These are phyloP conservation scores for Chaetomiaceae sp. DNA, from an alignment of 2,329 filamentous ascomycete species.

Conservation along the genomic window DNA sequence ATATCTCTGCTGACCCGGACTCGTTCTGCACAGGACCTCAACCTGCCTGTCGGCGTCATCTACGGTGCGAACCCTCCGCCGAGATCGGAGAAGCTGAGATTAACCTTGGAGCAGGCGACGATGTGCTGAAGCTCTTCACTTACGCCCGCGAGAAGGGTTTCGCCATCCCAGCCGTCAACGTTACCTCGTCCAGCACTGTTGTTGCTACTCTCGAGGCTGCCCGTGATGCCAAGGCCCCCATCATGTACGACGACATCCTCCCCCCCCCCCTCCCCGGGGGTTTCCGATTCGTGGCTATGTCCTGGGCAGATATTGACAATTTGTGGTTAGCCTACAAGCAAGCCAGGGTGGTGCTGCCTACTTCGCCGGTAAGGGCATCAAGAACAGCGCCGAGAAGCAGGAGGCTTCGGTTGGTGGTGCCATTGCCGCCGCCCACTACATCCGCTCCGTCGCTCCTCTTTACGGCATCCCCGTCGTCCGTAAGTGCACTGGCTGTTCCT, in stretches of 20 bases:
- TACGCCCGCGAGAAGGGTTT: slow-evolving; percentile 84
- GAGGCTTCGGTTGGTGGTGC: slow-evolving; percentile 82
- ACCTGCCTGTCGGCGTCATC: slow-evolving; percentile 24
- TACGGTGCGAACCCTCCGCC: slow-evolving; percentile 17
- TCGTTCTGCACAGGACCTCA: slow-evolving; percentile 21
- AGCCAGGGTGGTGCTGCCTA: slow-evolving; percentile 91
- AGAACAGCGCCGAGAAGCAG: slow-evolving; percentile 69
- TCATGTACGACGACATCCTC: slow-evolving; percentile 31
- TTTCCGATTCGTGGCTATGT: background rate
- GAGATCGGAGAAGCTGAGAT: slow-evolving; percentile 13
- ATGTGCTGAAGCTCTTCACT: slow-evolving; percentile 62
- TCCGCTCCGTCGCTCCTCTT: slow-evolving; percentile 77
- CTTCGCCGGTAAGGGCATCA: slow-evolving; percentile 86
- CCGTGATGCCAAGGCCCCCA: slow-evolving; percentile 79
- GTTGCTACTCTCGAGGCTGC: slow-evolving; percentile 91
- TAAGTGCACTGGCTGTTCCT: slow-evolving; percentile 3
- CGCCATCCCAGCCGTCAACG: slow-evolving; percentile 87
- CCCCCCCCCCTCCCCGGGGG: background rate
- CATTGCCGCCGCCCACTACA: slow-evolving; percentile 87
- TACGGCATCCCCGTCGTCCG: slow-evolving; percentile 86
- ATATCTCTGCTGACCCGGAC: background rate
- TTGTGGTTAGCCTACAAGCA: slow-evolving; percentile 72
- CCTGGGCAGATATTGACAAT: slow-evolving; percentile 3
- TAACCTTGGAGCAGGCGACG: slow-evolving; percentile 17
- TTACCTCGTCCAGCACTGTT: slow-evolving; percentile 76